Base-by-base conservation (phyloP, 2,329 filamentous ascomycete species). In the Fusarium sp. region DNA sequence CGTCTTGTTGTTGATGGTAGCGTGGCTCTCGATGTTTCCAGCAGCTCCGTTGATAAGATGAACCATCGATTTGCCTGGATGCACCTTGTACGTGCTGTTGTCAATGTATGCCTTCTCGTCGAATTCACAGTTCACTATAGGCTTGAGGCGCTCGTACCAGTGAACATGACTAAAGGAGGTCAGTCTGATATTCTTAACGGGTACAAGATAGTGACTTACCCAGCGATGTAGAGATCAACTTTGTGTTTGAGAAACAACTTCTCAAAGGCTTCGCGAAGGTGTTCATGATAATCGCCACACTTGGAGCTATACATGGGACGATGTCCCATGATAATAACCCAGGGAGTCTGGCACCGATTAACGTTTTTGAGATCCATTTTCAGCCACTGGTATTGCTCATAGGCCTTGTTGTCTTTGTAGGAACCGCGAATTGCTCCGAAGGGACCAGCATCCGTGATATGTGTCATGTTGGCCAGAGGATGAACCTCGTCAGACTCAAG, bases 101-200 rank as follows among this genome's bases (percentile, higher is more conserved):
- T 25, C 37, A 9, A 60, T 16, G n/a, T 46, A 4, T 14, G 57
- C 46, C 8, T 4, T n/a, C 3, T 18, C 10, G 18, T 60, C 57
- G 41, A 60, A 16, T 1, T 2, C 1, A 5, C 54, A 32, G 6
- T 61, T 61, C 5, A 4, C 0, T 14, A 59, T 47, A 3, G 58
- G 58, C 4, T 49, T 34, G 3, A 61, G 58, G 4, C 58, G 58
- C 22, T 61, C 58, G 9, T 61, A 59, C 58, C 58, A 61, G 1
- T 61, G 54, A 5, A 61, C 54, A 2, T 61, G 58, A 6, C 58
- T 61, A 16, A 18, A 1, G 13, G 2, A 0, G 9, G 18, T 61
- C 16, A 58, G 53, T 4, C 6, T 1, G 0, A 2, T 1, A 6
- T 3, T 2, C 3, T n/a, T 24, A 24, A 24, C 24, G 24, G 24